Percentiles rank a stretch among this genome's conserved stretches.
These are phyloP conservation scores for Lentinus brumalis DNA, from an alignment of 768 basidiomycete genomes.

Conservation along the genomic window DNA sequence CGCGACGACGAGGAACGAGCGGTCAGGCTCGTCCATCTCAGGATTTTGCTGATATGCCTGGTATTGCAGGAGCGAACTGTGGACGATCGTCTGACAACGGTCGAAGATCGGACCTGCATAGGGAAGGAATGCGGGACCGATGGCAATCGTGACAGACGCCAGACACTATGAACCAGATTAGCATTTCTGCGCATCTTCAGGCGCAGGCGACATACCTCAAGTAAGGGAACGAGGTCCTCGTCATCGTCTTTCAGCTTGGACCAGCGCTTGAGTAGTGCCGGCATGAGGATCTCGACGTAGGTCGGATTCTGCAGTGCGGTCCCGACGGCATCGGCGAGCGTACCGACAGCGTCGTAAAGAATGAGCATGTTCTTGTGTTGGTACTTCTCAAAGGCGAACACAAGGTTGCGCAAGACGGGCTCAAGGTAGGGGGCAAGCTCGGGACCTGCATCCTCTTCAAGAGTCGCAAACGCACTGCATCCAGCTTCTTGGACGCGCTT, in stretches of 20 bases:
- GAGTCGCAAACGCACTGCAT: constrained; percentile 96
- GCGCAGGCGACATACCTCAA: constrained; percentile 67
- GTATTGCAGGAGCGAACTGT: constrained; percentile 79
- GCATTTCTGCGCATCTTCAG: background rate
- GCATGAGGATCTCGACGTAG: constrained; percentile 96
- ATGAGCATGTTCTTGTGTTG: constrained; percentile 99
- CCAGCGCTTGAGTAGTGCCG: constrained; percentile 90
- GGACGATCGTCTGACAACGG: constrained; percentile 85
- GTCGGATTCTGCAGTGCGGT: constrained; percentile 79
- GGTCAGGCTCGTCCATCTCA: constrained; percentile 93
- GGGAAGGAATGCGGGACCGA: constrained; percentile 84
- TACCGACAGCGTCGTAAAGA: constrained; percentile 98
- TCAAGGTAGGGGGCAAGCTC: constrained; percentile 93
- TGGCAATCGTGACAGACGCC: constrained; percentile 95
- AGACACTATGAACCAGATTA: constrained; percentile 65
- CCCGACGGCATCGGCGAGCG: constrained; percentile 95
- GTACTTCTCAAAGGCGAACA: constrained; percentile 96
- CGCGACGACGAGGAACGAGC: constrained; percentile 96
- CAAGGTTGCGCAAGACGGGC: constrained; percentile 91
- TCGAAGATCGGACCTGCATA: constrained; percentile 93
- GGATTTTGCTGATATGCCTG: constrained; percentile 87
- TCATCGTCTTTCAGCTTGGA: constrained; percentile 88
- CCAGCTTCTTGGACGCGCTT: constrained; percentile 99
- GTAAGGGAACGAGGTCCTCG: constrained; percentile 88
- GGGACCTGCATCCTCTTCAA: constrained; percentile 94